Evolutionary conservation across 306 rosid species (phyloP).

Genomic region (Casuarina cunninghamiana): DNA sequence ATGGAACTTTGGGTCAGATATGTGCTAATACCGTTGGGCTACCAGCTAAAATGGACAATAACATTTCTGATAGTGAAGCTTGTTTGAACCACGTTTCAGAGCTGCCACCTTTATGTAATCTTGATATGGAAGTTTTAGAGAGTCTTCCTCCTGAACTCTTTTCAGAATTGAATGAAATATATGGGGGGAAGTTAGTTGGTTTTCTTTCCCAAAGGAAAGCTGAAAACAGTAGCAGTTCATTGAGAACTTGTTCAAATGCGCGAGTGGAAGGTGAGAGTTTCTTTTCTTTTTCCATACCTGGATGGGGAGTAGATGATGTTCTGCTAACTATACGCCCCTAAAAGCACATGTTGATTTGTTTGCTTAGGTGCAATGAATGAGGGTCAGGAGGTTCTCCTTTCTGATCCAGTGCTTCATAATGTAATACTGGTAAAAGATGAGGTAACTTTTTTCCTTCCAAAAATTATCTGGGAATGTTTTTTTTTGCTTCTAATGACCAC

Average conservation of each 20-base stretch:
- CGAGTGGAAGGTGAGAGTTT: slow-evolving; percentile 40
- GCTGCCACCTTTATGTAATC: slow-evolving; percentile 72
- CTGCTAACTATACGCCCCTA: slow-evolving; percentile 10
- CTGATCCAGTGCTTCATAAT: slow-evolving; percentile 31
- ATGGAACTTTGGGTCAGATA: slow-evolving; percentile 30
- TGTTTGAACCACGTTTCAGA: slow-evolving; percentile 35
- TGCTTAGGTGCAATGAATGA: slow-evolving; percentile 39
- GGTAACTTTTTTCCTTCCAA: slow-evolving; percentile 41
- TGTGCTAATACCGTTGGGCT: slow-evolving; percentile 34
- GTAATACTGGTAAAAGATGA: slow-evolving; percentile 32
- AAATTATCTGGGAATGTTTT: not conserved
- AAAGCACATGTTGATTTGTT: slow-evolving; percentile 23
- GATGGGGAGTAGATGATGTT: slow-evolving; percentile 11
- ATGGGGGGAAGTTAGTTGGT: slow-evolving; percentile 72
- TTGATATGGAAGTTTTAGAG: slow-evolving; percentile 76
- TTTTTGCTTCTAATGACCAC: not conserved
- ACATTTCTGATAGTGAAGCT: slow-evolving; percentile 42
- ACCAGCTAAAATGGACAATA: slow-evolving; percentile 38
- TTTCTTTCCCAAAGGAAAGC: slow-evolving; percentile 52
- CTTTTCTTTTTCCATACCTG: slow-evolving; percentile 5
- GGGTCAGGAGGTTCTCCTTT: slow-evolving; percentile 27
- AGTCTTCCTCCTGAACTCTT: slow-evolving; percentile 85
- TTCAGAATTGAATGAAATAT: slow-evolving; percentile 70
- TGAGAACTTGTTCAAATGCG: slow-evolving; percentile 23
- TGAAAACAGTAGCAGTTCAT: slow-evolving; percentile 32